phyloP scores from a whole-genome alignment of 371 early-diverging fungal species.

The Dinochytrium kinnereticum region DNA sequence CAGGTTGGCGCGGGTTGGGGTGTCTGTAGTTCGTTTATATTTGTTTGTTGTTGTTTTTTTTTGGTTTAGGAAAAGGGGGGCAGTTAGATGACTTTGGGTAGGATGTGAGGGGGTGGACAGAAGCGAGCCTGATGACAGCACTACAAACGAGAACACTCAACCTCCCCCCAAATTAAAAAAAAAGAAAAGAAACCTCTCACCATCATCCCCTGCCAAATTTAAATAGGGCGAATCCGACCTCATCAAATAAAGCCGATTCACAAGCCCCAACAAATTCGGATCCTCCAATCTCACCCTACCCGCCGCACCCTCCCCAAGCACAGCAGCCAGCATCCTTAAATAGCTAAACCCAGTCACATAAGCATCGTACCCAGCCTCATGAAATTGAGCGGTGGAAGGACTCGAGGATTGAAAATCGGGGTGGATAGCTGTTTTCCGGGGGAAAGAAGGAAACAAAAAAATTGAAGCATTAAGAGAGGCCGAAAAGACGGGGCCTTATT shows the following conservation, averaged over 20 bases:
- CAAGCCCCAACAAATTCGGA: conserved; percentile 4
- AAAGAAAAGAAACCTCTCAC: conserved; percentile 21
- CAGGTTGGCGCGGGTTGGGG: conserved; percentile 33
- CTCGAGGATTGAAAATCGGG: conserved; percentile 37
- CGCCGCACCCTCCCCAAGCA: background rate
- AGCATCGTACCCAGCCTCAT: conserved; percentile 93
- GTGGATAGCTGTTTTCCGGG: conserved; percentile 32
- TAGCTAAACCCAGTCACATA: conserved; percentile 83
- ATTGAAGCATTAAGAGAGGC: background rate
- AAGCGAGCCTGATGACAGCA: too few species aligned
- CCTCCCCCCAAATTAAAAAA: background rate
- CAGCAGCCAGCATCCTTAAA: conserved; percentile 37
- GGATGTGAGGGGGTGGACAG: too few species aligned
- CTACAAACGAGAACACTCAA: too few species aligned
- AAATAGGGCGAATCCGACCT: conserved; percentile 39
- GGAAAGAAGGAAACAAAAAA: background rate
- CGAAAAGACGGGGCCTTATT: too few species aligned
- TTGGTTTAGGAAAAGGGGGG: too few species aligned
- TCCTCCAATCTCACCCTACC: conserved; percentile 2
- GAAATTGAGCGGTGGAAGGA: conserved; percentile 46
- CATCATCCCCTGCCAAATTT: conserved; percentile 45
- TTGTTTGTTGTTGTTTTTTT: too few species aligned
- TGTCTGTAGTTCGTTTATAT: conserved; percentile 13
- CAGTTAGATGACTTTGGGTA: too few species aligned
- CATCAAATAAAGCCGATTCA: conserved; percentile 48